Percentiles rank a stretch among this genome's conserved stretches.
phyloP scores from a whole-genome alignment of 805 yeast genomes.

The Yamadazyma takamatsuzukensis region DNA sequence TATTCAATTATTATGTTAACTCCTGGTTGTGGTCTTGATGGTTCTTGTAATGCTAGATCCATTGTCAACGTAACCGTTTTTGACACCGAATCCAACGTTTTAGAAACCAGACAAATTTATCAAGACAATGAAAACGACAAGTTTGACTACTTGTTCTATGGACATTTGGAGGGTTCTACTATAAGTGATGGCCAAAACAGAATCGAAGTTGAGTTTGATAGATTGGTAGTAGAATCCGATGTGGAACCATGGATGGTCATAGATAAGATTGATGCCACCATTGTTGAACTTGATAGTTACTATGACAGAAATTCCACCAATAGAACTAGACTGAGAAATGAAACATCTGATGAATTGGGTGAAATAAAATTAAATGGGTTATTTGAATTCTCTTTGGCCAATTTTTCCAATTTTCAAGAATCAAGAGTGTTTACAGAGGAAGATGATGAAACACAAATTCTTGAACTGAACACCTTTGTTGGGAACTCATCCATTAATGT shows the following conservation, averaged over 20 bases:
- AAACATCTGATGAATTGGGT: slow-evolving; percentile 13
- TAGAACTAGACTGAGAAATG: slow-evolving; percentile 16
- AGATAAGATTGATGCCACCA: slow-evolving; percentile 54
- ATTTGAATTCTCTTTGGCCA: slow-evolving; percentile 74
- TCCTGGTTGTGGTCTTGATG: slow-evolving; percentile 77
- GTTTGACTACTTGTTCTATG: slow-evolving; percentile 74
- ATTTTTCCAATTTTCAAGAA: slow-evolving; percentile 47
- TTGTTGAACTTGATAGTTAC: slow-evolving; percentile 45
- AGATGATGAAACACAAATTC: slow-evolving; percentile 16
- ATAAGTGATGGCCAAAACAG: slow-evolving; percentile 23
- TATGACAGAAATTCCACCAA: slow-evolving; percentile 23
- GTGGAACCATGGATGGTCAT: slow-evolving; percentile 58
- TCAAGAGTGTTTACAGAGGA: slow-evolving; percentile 20
- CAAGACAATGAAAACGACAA: slow-evolving; percentile 81
- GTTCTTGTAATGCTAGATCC: slow-evolving; percentile 68
- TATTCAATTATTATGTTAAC: slow-evolving; percentile 74
- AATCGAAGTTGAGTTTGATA: slow-evolving; percentile 25
- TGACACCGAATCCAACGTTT: slow-evolving; percentile 42
- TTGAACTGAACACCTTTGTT: slow-evolving; percentile 31
- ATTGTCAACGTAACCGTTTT: slow-evolving; percentile 70
- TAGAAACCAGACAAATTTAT: slow-evolving; percentile 49
- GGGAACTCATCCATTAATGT: slow-evolving; percentile 39
- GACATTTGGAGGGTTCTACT: slow-evolving; percentile 53
- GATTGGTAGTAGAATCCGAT: slow-evolving; percentile 18
- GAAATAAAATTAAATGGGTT: slow-evolving; percentile 61